Percentiles rank a stretch among this genome's conserved stretches.
phyloP scores from a whole-genome alignment of 768 basidiomycete species.

The Termitomyces sp. region DNA sequence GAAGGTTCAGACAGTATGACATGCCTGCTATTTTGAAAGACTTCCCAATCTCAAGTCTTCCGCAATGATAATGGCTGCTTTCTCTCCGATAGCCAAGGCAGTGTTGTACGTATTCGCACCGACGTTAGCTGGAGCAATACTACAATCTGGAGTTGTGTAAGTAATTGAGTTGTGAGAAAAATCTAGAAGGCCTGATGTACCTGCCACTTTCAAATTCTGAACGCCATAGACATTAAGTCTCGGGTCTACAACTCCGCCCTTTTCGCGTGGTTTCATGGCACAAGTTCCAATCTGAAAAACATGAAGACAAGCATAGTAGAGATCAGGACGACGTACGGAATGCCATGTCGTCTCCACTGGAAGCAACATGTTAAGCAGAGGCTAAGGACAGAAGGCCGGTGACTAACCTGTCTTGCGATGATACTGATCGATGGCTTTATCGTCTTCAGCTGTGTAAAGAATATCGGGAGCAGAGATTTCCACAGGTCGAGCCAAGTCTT shows the following conservation, averaged over 20 bases:
- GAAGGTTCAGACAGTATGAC: not conserved
- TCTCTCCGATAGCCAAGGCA: conserved; percentile 49
- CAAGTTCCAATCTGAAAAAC: conserved; percentile 55
- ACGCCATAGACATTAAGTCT: conserved; percentile 61
- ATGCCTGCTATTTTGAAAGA: not conserved
- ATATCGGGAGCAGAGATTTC: conserved; percentile 28
- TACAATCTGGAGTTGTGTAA: conserved; percentile 22
- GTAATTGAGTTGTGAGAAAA: not conserved
- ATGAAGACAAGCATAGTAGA: not conserved
- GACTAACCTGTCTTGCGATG: conserved; percentile 26
- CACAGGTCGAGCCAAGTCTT: conserved; percentile 22
- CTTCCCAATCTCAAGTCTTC: conserved; percentile 41
- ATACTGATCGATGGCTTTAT: conserved; percentile 35
- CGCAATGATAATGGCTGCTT: conserved; percentile 54
- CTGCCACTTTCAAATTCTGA: conserved; percentile 52
- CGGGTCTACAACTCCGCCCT: conserved; percentile 57
- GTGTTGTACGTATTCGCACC: conserved; percentile 37
- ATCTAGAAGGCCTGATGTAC: conserved; percentile 16
- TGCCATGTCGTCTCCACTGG: conserved; percentile 41
- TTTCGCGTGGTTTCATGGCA: conserved; percentile 56
- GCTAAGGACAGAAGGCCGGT: not conserved
- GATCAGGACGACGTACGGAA: conserved; percentile 24
- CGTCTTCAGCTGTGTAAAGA: conserved; percentile 34
- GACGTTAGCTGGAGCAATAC: conserved; percentile 34
- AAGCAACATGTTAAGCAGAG: not conserved